These are phyloP conservation scores for Trichophyton verrucosum DNA, from an alignment of 2,329 filamentous ascomycete genomes.

Conservation along the genomic window DNA sequence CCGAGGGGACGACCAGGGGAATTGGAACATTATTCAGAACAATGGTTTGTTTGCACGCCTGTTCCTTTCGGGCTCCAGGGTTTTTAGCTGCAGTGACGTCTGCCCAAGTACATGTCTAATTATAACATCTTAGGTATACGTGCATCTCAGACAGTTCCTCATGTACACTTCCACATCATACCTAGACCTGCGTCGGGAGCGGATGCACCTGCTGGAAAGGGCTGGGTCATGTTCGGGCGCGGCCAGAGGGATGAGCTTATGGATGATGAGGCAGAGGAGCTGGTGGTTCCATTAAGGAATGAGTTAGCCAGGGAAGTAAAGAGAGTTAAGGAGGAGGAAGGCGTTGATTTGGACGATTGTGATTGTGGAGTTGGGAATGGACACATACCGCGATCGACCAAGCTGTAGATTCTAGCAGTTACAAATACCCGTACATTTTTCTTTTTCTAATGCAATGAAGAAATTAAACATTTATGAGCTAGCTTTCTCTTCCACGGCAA, in stretches of 20 bases:
- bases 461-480: not conserved
- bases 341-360: constrained; percentile 24
- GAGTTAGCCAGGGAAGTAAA: constrained; percentile 28
- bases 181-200: constrained; percentile 50
- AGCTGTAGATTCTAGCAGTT: not conserved
- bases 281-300: constrained; percentile 27
- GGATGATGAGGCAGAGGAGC: constrained; percentile 32
- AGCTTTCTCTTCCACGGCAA: not conserved
- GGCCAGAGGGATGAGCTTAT: constrained; percentile 37
- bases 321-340: constrained; percentile 25
- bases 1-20: constrained; percentile 55
- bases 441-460: not conserved
- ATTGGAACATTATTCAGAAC: constrained; percentile 97
- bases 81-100: not conserved
- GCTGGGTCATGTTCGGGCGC: constrained; percentile 36
- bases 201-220: constrained; percentile 15
- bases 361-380: not conserved
- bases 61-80: too few species aligned
- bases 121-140: constrained; percentile 47
- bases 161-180: constrained; percentile 92
- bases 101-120: not conserved
- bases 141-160: constrained; percentile 82
- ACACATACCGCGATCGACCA: not conserved
- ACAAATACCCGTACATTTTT: not conserved
- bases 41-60: constrained; percentile 45